Percentiles rank a stretch among this genome's conserved stretches.
Conservation (phyloP, 2,329 filamentous ascomycete genomes). For the Seiridium unicorne region DNA sequence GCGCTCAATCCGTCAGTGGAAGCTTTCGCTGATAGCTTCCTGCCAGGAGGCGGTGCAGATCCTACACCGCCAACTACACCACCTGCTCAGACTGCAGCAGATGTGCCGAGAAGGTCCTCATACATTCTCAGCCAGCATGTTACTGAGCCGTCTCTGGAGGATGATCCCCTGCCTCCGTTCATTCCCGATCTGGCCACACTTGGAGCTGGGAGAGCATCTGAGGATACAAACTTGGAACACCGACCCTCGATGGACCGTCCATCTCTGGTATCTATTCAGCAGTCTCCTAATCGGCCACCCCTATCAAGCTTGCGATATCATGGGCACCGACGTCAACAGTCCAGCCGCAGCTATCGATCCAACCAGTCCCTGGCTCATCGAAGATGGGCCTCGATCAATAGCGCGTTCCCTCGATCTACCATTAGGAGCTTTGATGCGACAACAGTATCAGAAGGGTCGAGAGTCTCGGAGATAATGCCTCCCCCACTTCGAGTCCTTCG, state of each 20-base stretch:
- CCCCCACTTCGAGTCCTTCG: constrained; percentile 64
- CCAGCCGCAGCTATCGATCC: constrained; percentile 47
- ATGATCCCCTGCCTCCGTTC: constrained; percentile 44
- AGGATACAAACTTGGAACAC: constrained; percentile 15
- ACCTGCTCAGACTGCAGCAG: constrained; percentile 37
- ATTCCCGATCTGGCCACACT: constrained; percentile 44
- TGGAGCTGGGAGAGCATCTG: constrained; percentile 24
- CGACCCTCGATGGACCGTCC: constrained; percentile 30
- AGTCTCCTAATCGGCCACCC: constrained; percentile 29
- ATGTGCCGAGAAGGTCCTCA: constrained; percentile 54
- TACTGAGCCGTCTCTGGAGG: constrained; percentile 31
- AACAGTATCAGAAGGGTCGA: constrained; percentile 51
- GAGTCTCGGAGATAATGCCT: constrained; percentile 44
- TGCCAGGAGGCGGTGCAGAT: constrained; percentile 44
- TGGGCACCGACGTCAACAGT: constrained; percentile 43
- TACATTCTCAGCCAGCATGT: constrained; percentile 50
- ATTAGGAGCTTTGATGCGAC: constrained; percentile 62
- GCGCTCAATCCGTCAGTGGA: constrained; percentile 47
- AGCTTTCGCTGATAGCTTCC: constrained; percentile 51
- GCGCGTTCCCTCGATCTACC: constrained; percentile 49
- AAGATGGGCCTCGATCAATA: constrained; percentile 61
- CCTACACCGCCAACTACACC: constrained; percentile 63
- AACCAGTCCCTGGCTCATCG: constrained; percentile 50
- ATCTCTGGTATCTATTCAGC: constrained; percentile 24
- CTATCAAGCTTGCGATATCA: constrained; percentile 28